A percentile compares a stretch with the other conserved stretches of the same genome.
phyloP scores from a whole-genome alignment of 129 eudicot species.

The Flaveria trinervia region DNA sequence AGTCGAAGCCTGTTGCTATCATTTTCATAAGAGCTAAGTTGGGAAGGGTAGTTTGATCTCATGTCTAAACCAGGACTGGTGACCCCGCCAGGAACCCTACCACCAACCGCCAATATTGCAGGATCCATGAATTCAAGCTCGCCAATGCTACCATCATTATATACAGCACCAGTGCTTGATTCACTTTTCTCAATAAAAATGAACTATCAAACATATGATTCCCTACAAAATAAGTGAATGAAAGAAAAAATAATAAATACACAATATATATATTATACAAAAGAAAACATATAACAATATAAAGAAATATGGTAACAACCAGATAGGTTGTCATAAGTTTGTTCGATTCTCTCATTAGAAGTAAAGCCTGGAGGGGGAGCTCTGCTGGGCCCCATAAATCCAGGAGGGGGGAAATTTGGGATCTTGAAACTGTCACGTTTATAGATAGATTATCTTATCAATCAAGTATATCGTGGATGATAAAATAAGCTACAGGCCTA shows the following conservation, averaged over 20 bases:
- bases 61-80: conserved; percentile 51
- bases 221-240: conserved; percentile 42
- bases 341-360: conserved; percentile 71
- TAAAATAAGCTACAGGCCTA: not conserved
- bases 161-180: conserved; percentile 58
- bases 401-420: conserved; percentile 99
- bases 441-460: not conserved
- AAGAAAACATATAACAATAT: not conserved
- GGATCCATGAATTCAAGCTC: conserved; percentile 95
- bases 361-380: conserved; percentile 97
- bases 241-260: not conserved
- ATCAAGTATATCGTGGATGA: not conserved
- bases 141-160: conserved; percentile 41
- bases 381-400: conserved; percentile 77
- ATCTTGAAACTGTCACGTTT: conserved; percentile 58
- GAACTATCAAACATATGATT: conserved; percentile 58
- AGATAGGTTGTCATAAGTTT: conserved; percentile 50
- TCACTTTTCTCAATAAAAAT: conserved; percentile 53
- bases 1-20: conserved; percentile 69
- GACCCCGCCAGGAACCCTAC: conserved; percentile 64
- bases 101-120: conserved; percentile 95
- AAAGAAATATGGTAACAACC: conserved; percentile 44
- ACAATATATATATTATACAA: not conserved
- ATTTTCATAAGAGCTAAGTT: conserved; percentile 52
- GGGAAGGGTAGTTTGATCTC: conserved; percentile 56